phyloP scores from a whole-genome alignment of 139 green algal species.

The Spirogloea muscicola region DNA sequence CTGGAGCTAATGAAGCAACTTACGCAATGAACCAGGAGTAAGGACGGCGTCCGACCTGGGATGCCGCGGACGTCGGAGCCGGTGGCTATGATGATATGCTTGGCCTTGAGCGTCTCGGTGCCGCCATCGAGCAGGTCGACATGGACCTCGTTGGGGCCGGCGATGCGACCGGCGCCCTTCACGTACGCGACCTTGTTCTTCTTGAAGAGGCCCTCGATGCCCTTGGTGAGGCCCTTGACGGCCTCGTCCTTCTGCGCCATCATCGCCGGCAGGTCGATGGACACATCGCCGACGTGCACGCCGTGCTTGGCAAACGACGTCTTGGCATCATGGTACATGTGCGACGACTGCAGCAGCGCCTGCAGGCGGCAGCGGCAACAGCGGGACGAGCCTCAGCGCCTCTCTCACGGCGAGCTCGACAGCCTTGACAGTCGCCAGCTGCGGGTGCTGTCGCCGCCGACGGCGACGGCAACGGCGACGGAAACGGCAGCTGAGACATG shows the following conservation, averaged over 20 bases:
- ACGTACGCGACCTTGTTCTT: slow-evolving; percentile 99
- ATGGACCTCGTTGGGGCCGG: slow-evolving; percentile 70
- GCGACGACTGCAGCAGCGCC: slow-evolving; percentile 88
- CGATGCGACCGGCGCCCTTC: slow-evolving; percentile 87
- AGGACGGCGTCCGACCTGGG: no score
- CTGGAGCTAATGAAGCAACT: no score
- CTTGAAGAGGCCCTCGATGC: slow-evolving; percentile 98
- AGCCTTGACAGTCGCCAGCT: no score
- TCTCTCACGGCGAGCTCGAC: no score
- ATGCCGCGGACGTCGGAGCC: slow-evolving; percentile 84
- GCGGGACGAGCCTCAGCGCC: no score
- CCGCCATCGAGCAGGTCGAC: slow-evolving; percentile 72
- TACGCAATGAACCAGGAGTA: no score
- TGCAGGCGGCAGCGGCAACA: no score
- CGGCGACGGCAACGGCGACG: no score
- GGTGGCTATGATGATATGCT: slow-evolving; percentile 96
- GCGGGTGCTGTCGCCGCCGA: no score
- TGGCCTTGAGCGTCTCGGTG: slow-evolving; percentile 60
- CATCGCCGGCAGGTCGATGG: slow-evolving; percentile 79
- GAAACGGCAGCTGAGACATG: no score
- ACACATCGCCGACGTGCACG: slow-evolving; percentile 65
- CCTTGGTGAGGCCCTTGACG: slow-evolving; percentile 89
- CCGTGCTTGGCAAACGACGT: slow-evolving; percentile 75
- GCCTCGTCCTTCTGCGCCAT: slow-evolving; percentile 89
- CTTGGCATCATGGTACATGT: slow-evolving; percentile 89